Evolutionary conservation across 2,329 filamentous ascomycete species (phyloP), one percentile per base, ranked within the genome.

Genomic region (Beauveria scarabaeidicola): DNA sequence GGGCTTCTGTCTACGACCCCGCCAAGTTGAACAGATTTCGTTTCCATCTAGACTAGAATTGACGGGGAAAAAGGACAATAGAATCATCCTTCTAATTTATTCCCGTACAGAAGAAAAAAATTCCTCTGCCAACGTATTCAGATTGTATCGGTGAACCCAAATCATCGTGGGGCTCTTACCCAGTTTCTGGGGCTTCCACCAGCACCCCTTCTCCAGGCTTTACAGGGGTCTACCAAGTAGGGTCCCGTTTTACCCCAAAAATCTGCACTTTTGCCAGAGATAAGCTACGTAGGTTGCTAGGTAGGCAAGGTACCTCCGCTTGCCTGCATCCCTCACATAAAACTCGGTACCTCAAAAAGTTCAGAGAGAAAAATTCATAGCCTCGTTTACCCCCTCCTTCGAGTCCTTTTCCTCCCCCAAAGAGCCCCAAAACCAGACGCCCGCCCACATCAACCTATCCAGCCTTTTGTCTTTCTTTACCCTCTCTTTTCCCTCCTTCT

Each of bases 181-280:
- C 32, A 36, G 32, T 36, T 36, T 36, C 32, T 36, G 32, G 32
- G 32, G 32, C 32, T 36, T 13, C 11, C 32, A 36, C 11, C 32
- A 36, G 32, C 32, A 13, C 32, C 32, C 32, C 32, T 36, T 36
- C 32, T 36, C 32, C 32, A 36, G 32, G 32, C 32, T 36, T 36
- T 36, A 5, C 32, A 36, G 32, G 32, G 32, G 11, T 36, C 29
- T 32, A 11, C n/a, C n/a, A n/a, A n/a, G n/a, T n/a, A n/a, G n/a
- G 29, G 11, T 50, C 47, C 47, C 47, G 47, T 36, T 36, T 53
- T 50, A 55, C 52, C 52, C 52, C 52, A 55, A 55, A 53, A 55
- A 43, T 52, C 48, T 52, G 48, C 48, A 46, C 21, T 27, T 50
- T 36, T 36, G 32, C 32, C 32, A 36, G 32, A 36, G 32, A 36